These are phyloP conservation scores for Pinus tabuliformis DNA, from an alignment of 75 land plant genomes.

Conservation along the genomic window DNA sequence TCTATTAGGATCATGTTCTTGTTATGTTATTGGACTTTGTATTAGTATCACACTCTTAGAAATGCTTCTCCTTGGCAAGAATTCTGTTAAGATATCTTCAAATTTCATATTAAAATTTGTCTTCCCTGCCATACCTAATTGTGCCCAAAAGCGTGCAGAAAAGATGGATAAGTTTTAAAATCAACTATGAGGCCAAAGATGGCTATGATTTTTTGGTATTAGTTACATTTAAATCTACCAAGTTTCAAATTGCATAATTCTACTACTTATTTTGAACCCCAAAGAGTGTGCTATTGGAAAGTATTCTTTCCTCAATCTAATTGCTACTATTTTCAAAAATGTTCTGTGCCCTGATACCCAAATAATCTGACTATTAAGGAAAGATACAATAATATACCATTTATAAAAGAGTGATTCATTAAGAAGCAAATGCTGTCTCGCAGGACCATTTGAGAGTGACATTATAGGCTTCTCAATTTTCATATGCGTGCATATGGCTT, in stretches of 20 bases:
- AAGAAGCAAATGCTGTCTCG: too few relatives aligned
- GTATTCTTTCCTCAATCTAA: not conserved
- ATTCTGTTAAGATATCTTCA: not conserved
- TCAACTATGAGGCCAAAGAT: not conserved
- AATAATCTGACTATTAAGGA: not conserved
- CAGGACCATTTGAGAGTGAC: too few relatives aligned
- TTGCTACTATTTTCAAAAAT: not conserved
- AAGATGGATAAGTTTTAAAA: not conserved
- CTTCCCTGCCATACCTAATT: not conserved
- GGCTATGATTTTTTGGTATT: not conserved
- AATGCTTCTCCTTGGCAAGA: too few relatives aligned
- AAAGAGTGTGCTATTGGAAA: not conserved
- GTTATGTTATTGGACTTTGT: not conserved
- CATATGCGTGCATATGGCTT: too few relatives aligned
- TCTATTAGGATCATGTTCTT: not conserved
- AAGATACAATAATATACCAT: not conserved
- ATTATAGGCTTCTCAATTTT: too few relatives aligned
- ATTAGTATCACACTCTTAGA: not conserved
- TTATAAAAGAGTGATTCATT: too few relatives aligned
- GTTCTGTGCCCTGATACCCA: not conserved
- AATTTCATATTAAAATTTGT: not conserved
- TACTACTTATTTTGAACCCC: not conserved
- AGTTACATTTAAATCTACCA: not conserved
- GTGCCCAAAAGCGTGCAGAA: too few relatives aligned
- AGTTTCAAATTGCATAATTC: not conserved